Evolutionary conservation across 345 rosid genomes (phyloP), one percentile per base, ranked within the genome.

Genomic region (Syzygium aqueum): DNA sequence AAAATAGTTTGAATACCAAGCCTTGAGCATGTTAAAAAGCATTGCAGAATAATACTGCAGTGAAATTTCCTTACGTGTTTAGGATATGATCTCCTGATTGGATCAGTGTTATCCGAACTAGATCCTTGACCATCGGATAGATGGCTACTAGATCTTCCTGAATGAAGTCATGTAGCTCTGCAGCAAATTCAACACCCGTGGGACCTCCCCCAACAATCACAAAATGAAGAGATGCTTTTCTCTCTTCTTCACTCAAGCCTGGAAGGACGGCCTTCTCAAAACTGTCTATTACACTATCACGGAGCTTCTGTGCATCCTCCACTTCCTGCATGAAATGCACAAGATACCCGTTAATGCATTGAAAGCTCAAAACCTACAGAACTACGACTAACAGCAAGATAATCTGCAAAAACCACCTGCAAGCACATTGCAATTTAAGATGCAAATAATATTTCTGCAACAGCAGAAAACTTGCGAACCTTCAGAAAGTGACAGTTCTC

Each of bases 121-220:
- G 91, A 73, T 95, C 96, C 90, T 96, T 98, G 77, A 94, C 95
- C 27, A 54, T 83, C 7, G 98, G 98, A 89, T 97, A 97, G 89
- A 96, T 89, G 23, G 91, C 90, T 86, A 91, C 90, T 61, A 97
- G 84, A 91, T 97, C 99, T 90, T 97, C 99, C 78, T 84, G 80
- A 40, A 96, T 87, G 91, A 89, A 98, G 90, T 98, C 99, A 83
- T 98, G 99, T 86, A 98, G 90, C 92, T 98, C 99, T 21, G 99
- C 99, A 67, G 98, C 98, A 94, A 98, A 98, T 93, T 96, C 99
- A 51, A 98, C 98, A 84, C 99, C 99, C 84, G 99, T 98, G 13
- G 99, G 99, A 84, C 99, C 99, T 10, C 99, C 99, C 67, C 99
- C 99, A 51, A 98, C 99, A 78, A 97, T 92, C 77, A 97, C 97